Base-by-base conservation (phyloP, 2,329 filamentous ascomycete genomes). In the Beauveria rudraprayagi region DNA sequence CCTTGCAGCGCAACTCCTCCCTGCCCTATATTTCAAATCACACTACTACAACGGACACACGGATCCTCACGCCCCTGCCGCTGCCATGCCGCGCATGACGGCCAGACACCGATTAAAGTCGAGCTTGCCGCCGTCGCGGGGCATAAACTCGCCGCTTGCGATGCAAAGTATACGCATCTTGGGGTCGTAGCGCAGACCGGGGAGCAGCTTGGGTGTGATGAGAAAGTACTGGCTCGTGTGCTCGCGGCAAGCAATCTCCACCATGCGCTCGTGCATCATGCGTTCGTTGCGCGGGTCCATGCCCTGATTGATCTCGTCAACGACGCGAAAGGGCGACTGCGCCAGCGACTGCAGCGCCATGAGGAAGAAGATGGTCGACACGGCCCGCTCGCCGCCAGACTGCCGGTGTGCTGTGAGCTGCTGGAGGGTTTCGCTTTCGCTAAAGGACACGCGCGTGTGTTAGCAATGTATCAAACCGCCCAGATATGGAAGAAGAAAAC, bases 241-340 rank as follows among this genome's bases (percentile, higher is more conserved):
- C 73, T 92, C 87, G 66, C 85, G 84, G 73, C 94, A 97, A 48
- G 94, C 94, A 70, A 99, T 97, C 70, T 97, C 92, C 9, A 99
- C 94, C 89, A 99, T 95, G 65, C 94, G 90, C 71, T 93, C 91
- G 76, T 99, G 94, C 17, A 99, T 92, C 85, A 97, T 95, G 67
- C 94, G 90, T 76, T 99, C 94, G 75, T 99, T 99, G 69, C 94
- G 88, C 48, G 93, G 94, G 73, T 99, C 94, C 94, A 99, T 99
- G 66, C 94, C 94, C 76, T 99, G 94, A 71, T 99, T 99, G 80
- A 99, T 99, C 77, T 99, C 94, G 75, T 99, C 94, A 62, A 99
- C 94, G 55, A 99, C 93, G 57, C 94, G 91, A 83, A 99, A 99
- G 1, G 94, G 94, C 3, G 92, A 92, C 69, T 92, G 89, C 17